A percentile compares a stretch with the other conserved stretches of the same genome.
Conservation (phyloP, 768 basidiomycete species). For the Boletus barrowsii region DNA sequence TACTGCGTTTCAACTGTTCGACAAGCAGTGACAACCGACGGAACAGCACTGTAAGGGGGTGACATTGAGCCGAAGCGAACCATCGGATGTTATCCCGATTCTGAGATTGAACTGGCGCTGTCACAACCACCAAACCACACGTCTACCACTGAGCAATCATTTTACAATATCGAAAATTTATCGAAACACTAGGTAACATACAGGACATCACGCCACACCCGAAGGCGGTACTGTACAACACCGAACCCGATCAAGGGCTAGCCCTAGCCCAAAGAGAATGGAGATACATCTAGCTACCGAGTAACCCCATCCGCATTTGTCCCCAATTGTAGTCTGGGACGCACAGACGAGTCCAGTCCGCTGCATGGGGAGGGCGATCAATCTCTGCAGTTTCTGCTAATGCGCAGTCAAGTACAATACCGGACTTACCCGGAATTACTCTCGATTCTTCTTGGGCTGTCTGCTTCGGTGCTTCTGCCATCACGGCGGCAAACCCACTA, state of each 20-base stretch:
- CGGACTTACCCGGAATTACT: not conserved
- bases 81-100: too few species aligned
- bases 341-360: not conserved
- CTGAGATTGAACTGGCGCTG: too few species aligned
- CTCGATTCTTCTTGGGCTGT: slow-evolving; percentile 3
- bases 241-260: not conserved
- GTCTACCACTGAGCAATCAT: too few species aligned
- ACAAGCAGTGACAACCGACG: too few species aligned
- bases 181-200: too few species aligned
- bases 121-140: too few species aligned
- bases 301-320: not conserved
- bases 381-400: not conserved
- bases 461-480: slow-evolving; percentile 20
- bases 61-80: too few species aligned
- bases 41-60: too few species aligned
- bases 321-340: not conserved
- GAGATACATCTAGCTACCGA: not conserved
- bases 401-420: not conserved
- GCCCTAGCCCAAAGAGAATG: not conserved
- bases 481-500: slow-evolving; percentile 16
- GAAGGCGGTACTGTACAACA: too few species aligned
- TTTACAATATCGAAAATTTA: too few species aligned
- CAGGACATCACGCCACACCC: too few species aligned
- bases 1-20: too few species aligned
- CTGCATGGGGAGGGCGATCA: not conserved